Base-by-base conservation (phyloP, 2,329 filamentous ascomycete species). In the Hypoxylon sp. region DNA sequence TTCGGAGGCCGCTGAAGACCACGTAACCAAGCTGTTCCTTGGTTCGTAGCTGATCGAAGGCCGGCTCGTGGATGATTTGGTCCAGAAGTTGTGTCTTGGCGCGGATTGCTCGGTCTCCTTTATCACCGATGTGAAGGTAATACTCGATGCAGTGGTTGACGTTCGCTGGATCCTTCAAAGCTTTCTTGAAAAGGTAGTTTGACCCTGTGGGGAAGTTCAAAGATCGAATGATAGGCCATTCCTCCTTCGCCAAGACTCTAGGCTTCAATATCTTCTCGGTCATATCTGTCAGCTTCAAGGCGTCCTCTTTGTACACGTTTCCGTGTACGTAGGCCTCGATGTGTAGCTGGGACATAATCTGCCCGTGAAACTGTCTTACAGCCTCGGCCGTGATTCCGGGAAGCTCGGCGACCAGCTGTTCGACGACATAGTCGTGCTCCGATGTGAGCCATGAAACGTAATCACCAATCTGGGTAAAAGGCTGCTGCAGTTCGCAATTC, bases 21-120 rank as follows among this genome's bases (percentile, higher is more conserved):
- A 99, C 90, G 63, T 99, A 99, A 8, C 94, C 94, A 5, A 99
- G 86, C 73, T 99, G 93, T 71, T 99, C 93, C 72, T 97, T 97
- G 31, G 94, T 97, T 38, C 94, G 85, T 5, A 99, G 80, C 70
- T 96, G 91, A 71, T 99, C 91, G 67, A 97, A 99, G 6, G 89
- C 89, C 3, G 92, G 92, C 73, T 99, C 94, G 48, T 96, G 89
- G 0, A 91, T 86, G 74, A 99, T 89, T 71, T 97, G 94, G 17
- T 90, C 88, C 30, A 97, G 80, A 4, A 99, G 79, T 30, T 95
- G 78, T 0, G 90, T 80, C 70, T 89, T 91, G 9, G 92, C 89
- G 12, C 91, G 84, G 8, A 89, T 71, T 4, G 72, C 67, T n/a
- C 86, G 81, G 65, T 96, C 86, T 2, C 83, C 79, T 58, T 85